Conservation (phyloP, 371 early-diverging fungal species). For the Zopfochytrium polystomum region DNA sequence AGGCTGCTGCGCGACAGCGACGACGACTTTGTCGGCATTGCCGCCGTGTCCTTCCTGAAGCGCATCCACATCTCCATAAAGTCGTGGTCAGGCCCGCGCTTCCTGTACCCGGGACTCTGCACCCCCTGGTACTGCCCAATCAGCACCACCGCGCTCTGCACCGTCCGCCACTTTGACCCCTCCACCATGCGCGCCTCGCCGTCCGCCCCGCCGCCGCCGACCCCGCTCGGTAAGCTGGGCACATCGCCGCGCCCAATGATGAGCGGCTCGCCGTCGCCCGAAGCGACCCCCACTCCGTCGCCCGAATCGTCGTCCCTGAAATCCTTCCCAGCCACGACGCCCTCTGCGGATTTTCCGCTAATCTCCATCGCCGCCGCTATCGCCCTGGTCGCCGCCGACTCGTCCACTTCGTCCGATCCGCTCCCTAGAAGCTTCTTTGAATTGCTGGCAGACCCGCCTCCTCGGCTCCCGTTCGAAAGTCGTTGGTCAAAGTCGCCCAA, state of each 20-base stretch:
- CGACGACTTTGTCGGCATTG: conserved; percentile 19
- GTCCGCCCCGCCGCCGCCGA: neutral
- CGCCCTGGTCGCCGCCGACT: neutral
- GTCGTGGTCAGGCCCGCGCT: conserved; percentile 27
- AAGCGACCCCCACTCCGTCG: too few species aligned
- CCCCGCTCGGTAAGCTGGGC: too few species aligned
- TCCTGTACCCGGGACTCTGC: conserved; percentile 14
- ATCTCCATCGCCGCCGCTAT: conserved; percentile 4
- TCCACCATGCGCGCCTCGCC: neutral
- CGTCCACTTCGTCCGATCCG: too few species aligned
- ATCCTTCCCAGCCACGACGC: neutral
- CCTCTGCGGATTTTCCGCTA: conserved; percentile 3
- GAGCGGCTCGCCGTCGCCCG: neutral
- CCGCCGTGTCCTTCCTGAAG: conserved; percentile 36
- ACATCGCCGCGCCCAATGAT: too few species aligned
- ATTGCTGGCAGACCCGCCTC: too few species aligned
- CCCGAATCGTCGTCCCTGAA: neutral
- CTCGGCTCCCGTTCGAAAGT: too few species aligned
- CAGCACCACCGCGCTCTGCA: conserved; percentile 33
- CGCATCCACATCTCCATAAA: conserved; percentile 40
- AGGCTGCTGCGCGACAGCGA: too few species aligned
- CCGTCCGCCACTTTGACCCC: conserved; percentile 32
- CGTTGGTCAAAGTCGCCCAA: neutral
- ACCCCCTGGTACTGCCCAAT: conserved; percentile 37
- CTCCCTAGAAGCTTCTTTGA: too few species aligned